phyloP scores from a whole-genome alignment of 768 basidiomycete species.

The Tulasnella sp. region DNA sequence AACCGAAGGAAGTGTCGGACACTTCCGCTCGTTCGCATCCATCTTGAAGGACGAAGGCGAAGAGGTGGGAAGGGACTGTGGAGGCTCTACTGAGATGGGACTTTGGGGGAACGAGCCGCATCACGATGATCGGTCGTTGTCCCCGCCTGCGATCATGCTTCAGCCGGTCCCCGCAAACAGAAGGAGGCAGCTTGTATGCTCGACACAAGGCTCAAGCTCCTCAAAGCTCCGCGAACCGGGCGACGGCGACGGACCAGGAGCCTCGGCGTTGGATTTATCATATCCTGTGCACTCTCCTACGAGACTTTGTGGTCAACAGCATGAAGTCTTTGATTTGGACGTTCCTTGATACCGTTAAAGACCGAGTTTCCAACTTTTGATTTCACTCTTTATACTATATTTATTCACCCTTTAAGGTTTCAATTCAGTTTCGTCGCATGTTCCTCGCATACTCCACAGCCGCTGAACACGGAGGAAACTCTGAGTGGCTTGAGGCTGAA shows the following conservation, averaged over 20 bases:
- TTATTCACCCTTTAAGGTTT: background rate
- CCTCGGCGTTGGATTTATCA: background rate
- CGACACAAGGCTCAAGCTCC: background rate
- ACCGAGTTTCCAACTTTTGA: background rate
- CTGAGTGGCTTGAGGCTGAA: background rate
- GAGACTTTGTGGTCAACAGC: background rate
- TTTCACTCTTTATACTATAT: background rate
- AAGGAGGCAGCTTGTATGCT: constrained; percentile 57
- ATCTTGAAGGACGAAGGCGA: too few relatives aligned
- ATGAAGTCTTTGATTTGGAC: background rate
- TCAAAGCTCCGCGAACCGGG: background rate
- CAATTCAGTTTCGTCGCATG: too few relatives aligned
- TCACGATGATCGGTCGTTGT: too few relatives aligned
- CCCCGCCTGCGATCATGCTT: constrained; percentile 71
- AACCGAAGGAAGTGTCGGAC: too few relatives aligned
- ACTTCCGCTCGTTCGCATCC: too few relatives aligned
- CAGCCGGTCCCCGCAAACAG: constrained; percentile 80
- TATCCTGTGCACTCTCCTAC: background rate
- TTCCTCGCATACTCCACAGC: background rate
- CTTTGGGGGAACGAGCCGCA: background rate
- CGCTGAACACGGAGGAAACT: background rate
- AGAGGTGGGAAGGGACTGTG: too few relatives aligned
- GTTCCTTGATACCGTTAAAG: background rate
- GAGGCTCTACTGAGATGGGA: too few relatives aligned
- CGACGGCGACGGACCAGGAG: background rate